Conservation (phyloP, 495 filamentous ascomycete genomes). For the Acidomyces sp. region DNA sequence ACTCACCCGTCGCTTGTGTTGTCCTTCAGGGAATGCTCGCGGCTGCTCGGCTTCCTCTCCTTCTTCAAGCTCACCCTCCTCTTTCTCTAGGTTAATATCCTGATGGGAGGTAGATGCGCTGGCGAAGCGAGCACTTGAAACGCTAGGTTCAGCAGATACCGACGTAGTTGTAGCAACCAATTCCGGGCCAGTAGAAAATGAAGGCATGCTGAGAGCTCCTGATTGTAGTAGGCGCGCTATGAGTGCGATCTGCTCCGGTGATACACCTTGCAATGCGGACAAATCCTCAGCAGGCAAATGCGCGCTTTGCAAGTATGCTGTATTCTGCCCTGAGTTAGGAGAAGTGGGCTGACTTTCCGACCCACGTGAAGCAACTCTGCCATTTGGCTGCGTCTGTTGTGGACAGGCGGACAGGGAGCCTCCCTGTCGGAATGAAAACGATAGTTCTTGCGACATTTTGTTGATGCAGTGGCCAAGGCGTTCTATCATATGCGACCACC, state of each 20-base stretch:
- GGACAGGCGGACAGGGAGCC: too few species aligned
- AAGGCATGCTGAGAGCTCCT: constrained; percentile 8
- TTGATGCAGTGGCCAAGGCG: too few species aligned
- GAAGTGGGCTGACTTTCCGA: not conserved
- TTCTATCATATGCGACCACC: too few species aligned
- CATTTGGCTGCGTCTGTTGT: too few species aligned
- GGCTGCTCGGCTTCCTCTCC: constrained; percentile 5
- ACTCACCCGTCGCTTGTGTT: constrained; percentile 3
- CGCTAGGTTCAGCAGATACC: not conserved
- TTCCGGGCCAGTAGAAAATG: not conserved
- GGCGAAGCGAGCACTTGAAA: not conserved
- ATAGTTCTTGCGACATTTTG: too few species aligned
- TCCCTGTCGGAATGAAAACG: too few species aligned
- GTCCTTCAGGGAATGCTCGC: constrained; percentile 10
- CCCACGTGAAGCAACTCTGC: too few species aligned
- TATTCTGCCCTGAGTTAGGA: not conserved
- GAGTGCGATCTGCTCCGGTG: constrained; percentile 10
- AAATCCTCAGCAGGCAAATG: not conserved
- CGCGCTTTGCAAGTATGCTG: constrained; percentile 6
- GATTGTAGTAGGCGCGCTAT: constrained; percentile 10
- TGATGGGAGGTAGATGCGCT: not conserved
- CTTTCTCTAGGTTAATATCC: constrained; percentile 11
- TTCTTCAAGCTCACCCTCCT: constrained; percentile 19
- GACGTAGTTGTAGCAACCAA: not conserved
- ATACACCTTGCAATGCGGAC: constrained; percentile 6